phyloP scores from a whole-genome alignment of 2,329 filamentous ascomycete genomes.

The Botryotinia globosa region DNA sequence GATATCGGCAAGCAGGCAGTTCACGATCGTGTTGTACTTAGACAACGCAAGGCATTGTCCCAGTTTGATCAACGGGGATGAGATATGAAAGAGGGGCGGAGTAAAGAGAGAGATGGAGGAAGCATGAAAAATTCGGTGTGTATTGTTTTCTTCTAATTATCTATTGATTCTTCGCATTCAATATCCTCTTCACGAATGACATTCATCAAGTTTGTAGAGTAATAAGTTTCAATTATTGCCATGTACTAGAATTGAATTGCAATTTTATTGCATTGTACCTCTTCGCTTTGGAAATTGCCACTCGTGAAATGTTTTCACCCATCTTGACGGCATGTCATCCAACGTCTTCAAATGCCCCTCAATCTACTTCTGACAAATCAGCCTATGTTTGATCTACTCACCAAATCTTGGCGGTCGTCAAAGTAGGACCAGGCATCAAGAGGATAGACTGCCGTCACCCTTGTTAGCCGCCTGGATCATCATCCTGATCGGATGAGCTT shows the following conservation, averaged over 20 bases:
- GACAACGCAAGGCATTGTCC: background rate
- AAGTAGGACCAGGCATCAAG: slow-evolving; percentile 50
- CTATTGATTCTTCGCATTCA: slow-evolving; percentile 22
- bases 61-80: background rate
- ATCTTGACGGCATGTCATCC: slow-evolving; percentile 55
- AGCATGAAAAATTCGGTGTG: slow-evolving; percentile 23
- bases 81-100: background rate
- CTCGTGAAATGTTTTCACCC: slow-evolving; percentile 20
- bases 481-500: slow-evolving; percentile 61
- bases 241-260: slow-evolving; percentile 20
- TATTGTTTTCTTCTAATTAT: slow-evolving; percentile 23
- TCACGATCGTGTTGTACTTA: slow-evolving; percentile 14
- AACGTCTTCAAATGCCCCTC: slow-evolving; percentile 60
- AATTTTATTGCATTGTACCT: slow-evolving; percentile 16
- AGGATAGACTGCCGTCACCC: slow-evolving; percentile 62
- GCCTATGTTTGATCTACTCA: background rate
- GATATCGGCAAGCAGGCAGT: slow-evolving; percentile 35
- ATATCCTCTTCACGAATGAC: slow-evolving; percentile 17
- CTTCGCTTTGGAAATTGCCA: background rate
- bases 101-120: background rate
- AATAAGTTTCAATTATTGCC: slow-evolving; percentile 26
- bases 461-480: slow-evolving; percentile 62
- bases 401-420: slow-evolving; percentile 27
- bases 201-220: slow-evolving; percentile 20
- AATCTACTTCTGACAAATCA: slow-evolving; percentile 31